Evolutionary conservation across 2,329 filamentous ascomycete genomes (phyloP).

Genomic region (Neofusicoccum kwambonambiense): DNA sequence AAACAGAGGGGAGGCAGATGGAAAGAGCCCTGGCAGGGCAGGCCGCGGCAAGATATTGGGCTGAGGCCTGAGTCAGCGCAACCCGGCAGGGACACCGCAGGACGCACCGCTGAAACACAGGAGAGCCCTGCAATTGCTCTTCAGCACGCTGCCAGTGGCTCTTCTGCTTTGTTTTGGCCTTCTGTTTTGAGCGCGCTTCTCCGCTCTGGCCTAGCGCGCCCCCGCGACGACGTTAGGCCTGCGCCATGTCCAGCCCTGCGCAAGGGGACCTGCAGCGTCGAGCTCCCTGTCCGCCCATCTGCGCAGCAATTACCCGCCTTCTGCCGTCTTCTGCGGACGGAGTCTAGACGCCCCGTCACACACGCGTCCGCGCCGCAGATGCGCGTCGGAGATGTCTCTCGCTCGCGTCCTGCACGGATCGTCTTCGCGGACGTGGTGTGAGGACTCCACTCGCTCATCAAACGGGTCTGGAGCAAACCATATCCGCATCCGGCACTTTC

Average conservation of each 20-base stretch:
- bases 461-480: not conserved
- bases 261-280: not conserved
- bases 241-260: slow-evolving; percentile 2
- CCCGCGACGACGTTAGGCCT: not conserved
- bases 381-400: not conserved
- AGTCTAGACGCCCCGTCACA: not conserved
- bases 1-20: slow-evolving; percentile 2
- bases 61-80: slow-evolving; percentile 10
- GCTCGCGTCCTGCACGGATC: slow-evolving; percentile 5
- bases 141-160: slow-evolving; percentile 1
- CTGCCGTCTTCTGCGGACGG: not conserved
- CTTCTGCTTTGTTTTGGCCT: slow-evolving; percentile 8
- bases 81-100: slow-evolving; percentile 9
- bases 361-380: slow-evolving; percentile 1
- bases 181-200: slow-evolving; percentile 8
- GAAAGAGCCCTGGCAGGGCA: slow-evolving; percentile 1
- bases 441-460: slow-evolving; percentile 1
- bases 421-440: slow-evolving; percentile 1
- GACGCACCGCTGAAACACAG: slow-evolving; percentile 9
- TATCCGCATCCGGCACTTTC: not conserved
- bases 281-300: not conserved
- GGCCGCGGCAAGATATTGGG: slow-evolving; percentile 13
- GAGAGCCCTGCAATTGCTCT: slow-evolving; percentile 12
- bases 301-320: not conserved
- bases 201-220: slow-evolving; percentile 3